Base-by-base conservation (phyloP, 2,329 filamentous ascomycete genomes). In the Microcera coccophila region DNA sequence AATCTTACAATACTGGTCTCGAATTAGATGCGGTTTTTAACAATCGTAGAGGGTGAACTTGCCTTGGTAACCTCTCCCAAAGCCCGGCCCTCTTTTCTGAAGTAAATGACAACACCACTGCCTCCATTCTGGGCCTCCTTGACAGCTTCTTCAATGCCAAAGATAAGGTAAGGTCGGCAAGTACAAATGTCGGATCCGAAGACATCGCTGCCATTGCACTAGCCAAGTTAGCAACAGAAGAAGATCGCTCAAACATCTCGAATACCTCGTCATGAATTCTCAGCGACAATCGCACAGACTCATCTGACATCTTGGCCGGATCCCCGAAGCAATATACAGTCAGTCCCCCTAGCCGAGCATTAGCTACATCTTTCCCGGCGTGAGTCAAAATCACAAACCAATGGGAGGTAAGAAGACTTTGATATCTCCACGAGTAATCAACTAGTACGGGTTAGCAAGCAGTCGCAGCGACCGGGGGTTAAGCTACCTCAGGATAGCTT, bases 161-260 rank as follows among this genome's bases (percentile, higher is more conserved):
- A 97, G 61, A 95, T 94, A 44, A 97, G 81, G 64, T 97, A 97
- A 14, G 93, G 93, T 43, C 88, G 80, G 67, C 91, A 97, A 10
- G 93, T 97, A 71, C 93, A 97, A 60, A 97, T 98, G 64, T 98
- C 93, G 16, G 90, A 95, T 47, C 91, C 90, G 64, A 97, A 98
- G 33, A 97, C 93, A 68, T 98, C 93, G 63, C 87, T 94, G 44
- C 93, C 93, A 62, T 97, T 97, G 69, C 93, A 97, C 73, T 79
- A 45, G 15, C 29, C 41, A 15, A 35, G 39, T 53, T 35, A 56
- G 48, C 39, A 39, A 10, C 29, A 19, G n/a, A 28, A n/a, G 28
- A 24, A 42, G 15, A 28, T 19, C n/a, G 5, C 14, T 14, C 15
- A 17, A 24, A 2, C 4, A n/a, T 10, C 12, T 64, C 52, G 5